A percentile compares a stretch with the other conserved stretches of the same genome.
phyloP scores from a whole-genome alignment of 305 asterid genomes.

The Ilex paraguariensis region DNA sequence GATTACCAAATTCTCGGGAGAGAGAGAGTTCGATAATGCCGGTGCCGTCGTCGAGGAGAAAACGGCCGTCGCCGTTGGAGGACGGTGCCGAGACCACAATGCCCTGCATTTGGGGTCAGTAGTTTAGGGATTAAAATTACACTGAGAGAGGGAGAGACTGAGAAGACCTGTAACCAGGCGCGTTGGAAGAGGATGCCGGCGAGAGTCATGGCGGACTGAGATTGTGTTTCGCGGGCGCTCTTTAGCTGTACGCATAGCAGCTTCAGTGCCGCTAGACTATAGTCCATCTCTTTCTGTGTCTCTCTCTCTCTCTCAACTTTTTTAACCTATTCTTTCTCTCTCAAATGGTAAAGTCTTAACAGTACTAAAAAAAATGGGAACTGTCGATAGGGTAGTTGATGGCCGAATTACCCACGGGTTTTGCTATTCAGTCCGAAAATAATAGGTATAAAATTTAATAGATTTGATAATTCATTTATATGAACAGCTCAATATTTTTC shows the following conservation, averaged over 20 bases:
- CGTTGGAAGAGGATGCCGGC: constrained; percentile 91
- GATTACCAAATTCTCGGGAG: constrained; percentile 34
- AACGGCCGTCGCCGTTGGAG: constrained; percentile 25
- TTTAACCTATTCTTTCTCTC: too few species aligned
- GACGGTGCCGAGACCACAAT: constrained; percentile 48
- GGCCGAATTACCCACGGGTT: too few species aligned
- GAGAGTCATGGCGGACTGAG: constrained; percentile 48
- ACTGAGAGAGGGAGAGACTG: not conserved
- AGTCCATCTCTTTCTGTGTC: constrained; percentile 48
- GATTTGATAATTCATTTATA: too few species aligned
- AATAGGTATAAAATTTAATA: too few species aligned
- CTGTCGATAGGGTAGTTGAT: too few species aligned
- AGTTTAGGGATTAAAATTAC: not conserved
- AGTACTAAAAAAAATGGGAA: too few species aligned
- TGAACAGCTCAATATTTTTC: too few species aligned
- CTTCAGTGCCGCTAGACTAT: constrained; percentile 72
- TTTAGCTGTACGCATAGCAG: constrained; percentile 57
- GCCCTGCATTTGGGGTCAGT: constrained; percentile 41
- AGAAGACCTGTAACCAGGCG: constrained; percentile 83
- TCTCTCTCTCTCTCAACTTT: not conserved
- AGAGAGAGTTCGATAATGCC: constrained; percentile 55
- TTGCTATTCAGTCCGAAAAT: too few species aligned
- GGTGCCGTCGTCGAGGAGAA: constrained; percentile 76
- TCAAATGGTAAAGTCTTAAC: too few species aligned
- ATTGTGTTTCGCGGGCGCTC: constrained; percentile 36